These are phyloP conservation scores for Beauveria australis DNA, from an alignment of 2,329 filamentous ascomycete species.

Conservation along the genomic window DNA sequence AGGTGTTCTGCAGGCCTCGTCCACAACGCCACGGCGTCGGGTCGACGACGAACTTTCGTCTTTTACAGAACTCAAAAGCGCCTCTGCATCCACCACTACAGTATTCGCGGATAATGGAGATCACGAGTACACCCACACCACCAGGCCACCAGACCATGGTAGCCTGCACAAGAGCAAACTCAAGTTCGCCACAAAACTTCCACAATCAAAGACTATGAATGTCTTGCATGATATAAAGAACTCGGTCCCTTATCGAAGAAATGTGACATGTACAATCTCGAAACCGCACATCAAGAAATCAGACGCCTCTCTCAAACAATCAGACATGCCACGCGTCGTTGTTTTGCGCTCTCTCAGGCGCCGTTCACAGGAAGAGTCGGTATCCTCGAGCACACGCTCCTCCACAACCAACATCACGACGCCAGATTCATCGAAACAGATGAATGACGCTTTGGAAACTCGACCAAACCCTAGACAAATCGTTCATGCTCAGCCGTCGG, in stretches of 20 bases:
- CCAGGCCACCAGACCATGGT: neutral
- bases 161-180: neutral
- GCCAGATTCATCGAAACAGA: neutral
- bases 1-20: neutral
- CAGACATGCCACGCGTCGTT: constrained; percentile 6
- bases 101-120: neutral
- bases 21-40: neutral
- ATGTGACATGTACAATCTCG: neutral
- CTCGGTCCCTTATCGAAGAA: constrained; percentile 30
- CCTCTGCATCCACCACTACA: neutral
- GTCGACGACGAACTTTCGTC: neutral
- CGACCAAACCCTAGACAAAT: constrained; percentile 20
- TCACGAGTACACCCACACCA: neutral
- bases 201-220: constrained; percentile 37
- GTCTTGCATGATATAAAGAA: constrained; percentile 37
- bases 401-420: constrained; percentile 6
- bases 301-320: neutral
- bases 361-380: constrained; percentile 15
- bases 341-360: constrained; percentile 12
- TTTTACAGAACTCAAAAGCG: constrained; percentile 1
- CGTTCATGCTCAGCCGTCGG: constrained; percentile 34
- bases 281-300: neutral
- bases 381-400: constrained; percentile 16
- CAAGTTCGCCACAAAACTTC: constrained; percentile 21
- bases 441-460: neutral